Base-by-base conservation (phyloP, 805 yeast species). In the Barnettozyma populi region DNA sequence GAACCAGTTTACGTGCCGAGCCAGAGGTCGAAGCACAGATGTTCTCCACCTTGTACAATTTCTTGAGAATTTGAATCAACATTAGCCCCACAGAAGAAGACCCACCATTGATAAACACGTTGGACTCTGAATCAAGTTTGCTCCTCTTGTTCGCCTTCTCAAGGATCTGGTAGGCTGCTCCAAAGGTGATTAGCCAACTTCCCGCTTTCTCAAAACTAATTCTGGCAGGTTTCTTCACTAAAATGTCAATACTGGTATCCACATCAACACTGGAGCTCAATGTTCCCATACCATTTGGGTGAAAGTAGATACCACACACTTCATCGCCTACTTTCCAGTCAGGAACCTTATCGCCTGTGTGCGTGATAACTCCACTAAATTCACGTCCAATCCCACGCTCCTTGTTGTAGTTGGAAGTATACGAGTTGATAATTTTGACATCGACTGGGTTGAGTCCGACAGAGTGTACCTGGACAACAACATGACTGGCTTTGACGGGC, bases 301-400 rank as follows among this genome's bases (percentile, higher is more conserved):
- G 85, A 57, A 72, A 72, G 45, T 70, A 73, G 41, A 78, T 57
- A 7, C 92, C 95, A 60, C 80, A 76, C 0, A 86, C 89, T 36
- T 71, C 72, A 54, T 80, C 86, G 35, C 90, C 92, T 21, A 68
- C 76, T 8, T 63, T 64, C 67, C 69, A 82, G 25, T 57, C 53
- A 10, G 55, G 52, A 19, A 68, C 66, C 11, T 63, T 58, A 14
- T 36, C 23, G 8, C 92, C 92, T 19, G 81, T 78, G 25, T 74
- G 73, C 4, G 71, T 69, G 25, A 86, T 67, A 5, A 66, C 66
- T 20, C 95, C 95, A 21, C 80, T 68, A 61, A 76, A 86, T 53
- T 84, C 90, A 55, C 84, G 76, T 1, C 94, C 94, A 25, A 83
- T 62, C 7, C 90, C 90, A 53, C 79, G 74, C 48, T 74, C 77